Conservation (phyloP, 2,329 filamentous ascomycete genomes). For the Xylariaceae sp. region DNA sequence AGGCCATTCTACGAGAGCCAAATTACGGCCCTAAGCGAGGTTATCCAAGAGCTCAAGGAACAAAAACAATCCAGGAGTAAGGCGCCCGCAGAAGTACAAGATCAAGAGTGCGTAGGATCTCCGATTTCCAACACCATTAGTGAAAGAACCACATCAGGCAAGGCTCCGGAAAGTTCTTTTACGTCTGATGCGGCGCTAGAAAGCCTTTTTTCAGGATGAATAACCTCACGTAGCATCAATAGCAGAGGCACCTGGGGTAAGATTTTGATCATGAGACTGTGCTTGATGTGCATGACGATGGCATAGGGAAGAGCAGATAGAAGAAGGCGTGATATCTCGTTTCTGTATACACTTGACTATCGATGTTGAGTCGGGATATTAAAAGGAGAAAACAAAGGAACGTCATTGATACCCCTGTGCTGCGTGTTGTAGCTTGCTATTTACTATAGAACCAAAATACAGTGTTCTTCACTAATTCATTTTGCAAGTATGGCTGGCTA, state of each 20-base stretch:
- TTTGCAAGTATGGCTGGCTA: not conserved
- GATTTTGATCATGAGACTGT: not conserved
- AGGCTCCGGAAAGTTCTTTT: not conserved
- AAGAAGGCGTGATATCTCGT: not conserved
- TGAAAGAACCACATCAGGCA: not conserved
- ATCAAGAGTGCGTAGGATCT: not conserved
- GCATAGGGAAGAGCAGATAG: not conserved
- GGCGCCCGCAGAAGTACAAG: not conserved
- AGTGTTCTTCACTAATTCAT: not conserved
- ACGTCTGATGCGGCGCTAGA: slow-evolving; percentile 1
- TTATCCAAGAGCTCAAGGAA: not conserved
- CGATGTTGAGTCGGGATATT: not conserved
- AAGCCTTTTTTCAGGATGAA: slow-evolving; percentile 3
- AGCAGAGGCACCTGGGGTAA: not conserved
- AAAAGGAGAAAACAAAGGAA: not conserved
- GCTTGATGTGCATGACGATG: not conserved
- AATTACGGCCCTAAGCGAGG: not conserved
- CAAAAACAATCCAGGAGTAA: not conserved
- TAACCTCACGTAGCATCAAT: not conserved
- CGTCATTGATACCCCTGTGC: slow-evolving; percentile 20
- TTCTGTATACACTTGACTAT: not conserved
- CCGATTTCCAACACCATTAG: slow-evolving; percentile 4
- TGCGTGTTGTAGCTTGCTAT: slow-evolving; percentile 1
- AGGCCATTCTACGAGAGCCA: not conserved
- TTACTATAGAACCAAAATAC: not conserved